Conservation (phyloP, 768 basidiomycete genomes). For the Podaxis sp. region DNA sequence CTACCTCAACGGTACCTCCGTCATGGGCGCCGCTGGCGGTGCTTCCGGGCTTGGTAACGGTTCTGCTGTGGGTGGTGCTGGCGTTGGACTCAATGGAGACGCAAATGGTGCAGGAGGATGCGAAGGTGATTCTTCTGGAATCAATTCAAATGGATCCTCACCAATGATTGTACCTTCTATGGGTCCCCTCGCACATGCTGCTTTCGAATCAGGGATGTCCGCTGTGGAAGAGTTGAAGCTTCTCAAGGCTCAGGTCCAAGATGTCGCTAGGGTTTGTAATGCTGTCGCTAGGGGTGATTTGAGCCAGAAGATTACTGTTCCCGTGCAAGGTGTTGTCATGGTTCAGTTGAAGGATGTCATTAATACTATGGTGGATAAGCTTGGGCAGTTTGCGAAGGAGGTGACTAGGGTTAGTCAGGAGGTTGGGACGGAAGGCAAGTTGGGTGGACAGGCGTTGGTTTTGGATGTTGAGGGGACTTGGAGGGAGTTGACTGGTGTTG, state of each 20-base stretch:
- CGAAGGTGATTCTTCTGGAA: constrained; percentile 21
- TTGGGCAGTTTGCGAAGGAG: constrained; percentile 89
- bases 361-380: constrained; percentile 60
- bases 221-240: constrained; percentile 73
- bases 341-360: constrained; percentile 74
- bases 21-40: neutral
- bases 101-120: neutral
- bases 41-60: neutral
- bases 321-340: constrained; percentile 73
- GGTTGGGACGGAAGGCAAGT: constrained; percentile 84
- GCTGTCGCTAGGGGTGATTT: constrained; percentile 73
- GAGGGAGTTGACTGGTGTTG: constrained; percentile 79
- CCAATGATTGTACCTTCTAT: constrained; percentile 40
- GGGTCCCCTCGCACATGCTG: constrained; percentile 53
- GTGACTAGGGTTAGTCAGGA: constrained; percentile 85
- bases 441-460: constrained; percentile 85
- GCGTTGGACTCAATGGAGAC: neutral
- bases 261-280: constrained; percentile 75
- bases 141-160: constrained; percentile 50
- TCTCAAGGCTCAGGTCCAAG: constrained; percentile 77
- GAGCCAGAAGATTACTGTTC: constrained; percentile 71
- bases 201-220: constrained; percentile 34
- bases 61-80: neutral
- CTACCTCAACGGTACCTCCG: neutral
- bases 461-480: constrained; percentile 90